Conservation (phyloP, 495 filamentous ascomycete genomes). For the Penicillium arizonense region DNA sequence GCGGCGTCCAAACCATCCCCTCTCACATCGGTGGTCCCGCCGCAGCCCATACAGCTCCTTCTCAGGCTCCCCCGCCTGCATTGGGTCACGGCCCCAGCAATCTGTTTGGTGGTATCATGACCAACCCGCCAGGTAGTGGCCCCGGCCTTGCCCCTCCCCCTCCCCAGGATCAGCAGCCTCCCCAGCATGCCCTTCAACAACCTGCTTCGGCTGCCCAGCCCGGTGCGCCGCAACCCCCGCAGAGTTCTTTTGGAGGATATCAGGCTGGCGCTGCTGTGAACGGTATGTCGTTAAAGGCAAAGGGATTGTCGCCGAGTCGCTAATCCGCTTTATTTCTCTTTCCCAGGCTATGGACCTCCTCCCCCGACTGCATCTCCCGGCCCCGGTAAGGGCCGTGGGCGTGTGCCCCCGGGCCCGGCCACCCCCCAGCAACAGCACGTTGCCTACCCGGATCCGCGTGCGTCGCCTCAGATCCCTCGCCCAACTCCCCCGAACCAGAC, state of each 20-base stretch:
- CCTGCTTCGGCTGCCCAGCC: constrained; percentile 58
- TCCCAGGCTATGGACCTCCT: constrained; percentile 61
- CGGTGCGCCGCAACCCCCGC: constrained; percentile 62
- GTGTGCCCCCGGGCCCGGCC: constrained; percentile 67
- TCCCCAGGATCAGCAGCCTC: constrained; percentile 61
- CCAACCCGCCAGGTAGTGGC: constrained; percentile 81
- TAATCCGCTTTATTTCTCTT: constrained; percentile 20
- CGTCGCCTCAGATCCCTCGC: constrained; percentile 83
- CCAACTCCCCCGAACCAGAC: constrained; percentile 68
- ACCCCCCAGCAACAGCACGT: constrained; percentile 89
- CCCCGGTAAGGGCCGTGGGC: constrained; percentile 61
- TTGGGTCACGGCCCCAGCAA: constrained; percentile 91
- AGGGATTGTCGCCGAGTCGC: constrained; percentile 17
- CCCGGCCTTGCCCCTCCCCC: constrained; percentile 85
- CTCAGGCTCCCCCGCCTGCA: constrained; percentile 78
- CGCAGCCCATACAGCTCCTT: constrained; percentile 71
- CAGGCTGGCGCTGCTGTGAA: constrained; percentile 65
- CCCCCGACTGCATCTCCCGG: constrained; percentile 87
- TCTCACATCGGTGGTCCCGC: constrained; percentile 58
- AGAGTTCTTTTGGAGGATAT: constrained; percentile 56
- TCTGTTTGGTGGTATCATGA: constrained; percentile 93
- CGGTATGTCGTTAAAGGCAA: constrained; percentile 51
- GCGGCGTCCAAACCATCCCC: constrained; percentile 67
- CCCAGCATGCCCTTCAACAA: constrained; percentile 58
- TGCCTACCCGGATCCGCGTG: constrained; percentile 76